These are phyloP conservation scores for Batkoa obscura DNA, from an alignment of 371 early-diverging fungal genomes.

Conservation along the genomic window DNA sequence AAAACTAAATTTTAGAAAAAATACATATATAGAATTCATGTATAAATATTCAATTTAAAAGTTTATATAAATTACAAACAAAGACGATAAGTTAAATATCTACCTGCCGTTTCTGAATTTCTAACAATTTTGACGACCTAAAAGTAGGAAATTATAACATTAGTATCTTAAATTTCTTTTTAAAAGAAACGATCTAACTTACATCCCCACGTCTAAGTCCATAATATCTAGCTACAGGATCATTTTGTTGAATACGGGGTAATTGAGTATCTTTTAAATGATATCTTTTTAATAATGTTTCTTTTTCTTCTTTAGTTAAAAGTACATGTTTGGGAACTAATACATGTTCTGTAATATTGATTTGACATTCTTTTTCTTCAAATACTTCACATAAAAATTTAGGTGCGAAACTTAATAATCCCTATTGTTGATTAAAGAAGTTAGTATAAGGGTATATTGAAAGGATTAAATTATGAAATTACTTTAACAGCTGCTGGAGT, in stretches of 20 bases:
- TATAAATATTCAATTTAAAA: too few relatives aligned
- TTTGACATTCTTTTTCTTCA: constrained; percentile 84
- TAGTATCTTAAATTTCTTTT: too few relatives aligned
- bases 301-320: constrained; percentile 77
- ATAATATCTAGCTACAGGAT: constrained; percentile 95
- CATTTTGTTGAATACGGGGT: constrained; percentile 80
- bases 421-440: constrained; percentile 40
- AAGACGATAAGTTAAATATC: too few relatives aligned
- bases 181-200: too few relatives aligned
- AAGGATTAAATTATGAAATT: constrained; percentile 1
- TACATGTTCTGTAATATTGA: constrained; percentile 96
- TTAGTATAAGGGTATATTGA: constrained; percentile 9
- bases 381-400: constrained; percentile 87
- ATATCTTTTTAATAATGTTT: constrained; percentile 76
- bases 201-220: constrained; percentile 90
- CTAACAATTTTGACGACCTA: too few relatives aligned
- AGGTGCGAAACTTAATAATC: too few relatives aligned
- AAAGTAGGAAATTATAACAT: too few relatives aligned
- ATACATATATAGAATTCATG: too few relatives aligned
- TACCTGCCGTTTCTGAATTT: too few relatives aligned
- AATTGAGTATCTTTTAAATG: constrained; percentile 91
- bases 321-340: constrained; percentile 94
- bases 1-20: too few relatives aligned
- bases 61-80: too few relatives aligned
- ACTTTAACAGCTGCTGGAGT: constrained; percentile 82